Conservation (phyloP, 441 rosid species). For the Cnidoscolus chayamansa region DNA sequence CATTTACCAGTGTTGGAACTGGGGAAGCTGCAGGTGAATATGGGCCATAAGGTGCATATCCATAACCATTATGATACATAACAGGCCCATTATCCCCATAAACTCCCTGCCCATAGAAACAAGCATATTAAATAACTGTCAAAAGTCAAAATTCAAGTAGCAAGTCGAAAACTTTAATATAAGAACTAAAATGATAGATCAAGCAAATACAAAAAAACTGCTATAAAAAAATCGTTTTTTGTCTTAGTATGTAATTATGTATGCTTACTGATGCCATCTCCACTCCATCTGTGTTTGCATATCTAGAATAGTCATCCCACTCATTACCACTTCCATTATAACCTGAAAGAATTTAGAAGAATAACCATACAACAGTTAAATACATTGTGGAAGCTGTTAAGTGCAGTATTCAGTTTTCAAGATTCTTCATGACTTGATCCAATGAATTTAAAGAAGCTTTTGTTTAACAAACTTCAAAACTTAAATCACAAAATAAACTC, state of each 20-base stretch:
- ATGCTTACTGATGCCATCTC: constrained; percentile 55
- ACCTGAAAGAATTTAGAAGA: constrained; percentile 22
- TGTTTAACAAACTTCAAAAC: neutral
- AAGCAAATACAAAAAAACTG: neutral
- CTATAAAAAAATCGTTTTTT: neutral
- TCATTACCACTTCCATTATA: constrained; percentile 45
- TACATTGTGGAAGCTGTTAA: too few relatives aligned
- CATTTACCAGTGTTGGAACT: constrained; percentile 65
- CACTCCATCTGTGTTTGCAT: constrained; percentile 53
- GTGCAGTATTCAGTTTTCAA: neutral
- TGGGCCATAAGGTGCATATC: constrained; percentile 58
- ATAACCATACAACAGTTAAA: neutral
- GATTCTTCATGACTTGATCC: neutral
- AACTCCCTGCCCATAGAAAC: constrained; percentile 40
- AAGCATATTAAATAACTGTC: neutral
- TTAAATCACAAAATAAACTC: neutral
- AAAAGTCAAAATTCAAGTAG: neutral
- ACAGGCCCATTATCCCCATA: constrained; percentile 64
- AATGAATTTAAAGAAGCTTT: neutral
- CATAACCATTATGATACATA: constrained; percentile 63
- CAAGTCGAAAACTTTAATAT: neutral
- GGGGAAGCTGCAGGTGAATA: constrained; percentile 73
- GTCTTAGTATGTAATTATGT: neutral
- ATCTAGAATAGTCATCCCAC: constrained; percentile 60
- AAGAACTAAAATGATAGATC: neutral